Conservation (phyloP, 2,329 filamentous ascomycete genomes). For the Blumeria graminis region DNA sequence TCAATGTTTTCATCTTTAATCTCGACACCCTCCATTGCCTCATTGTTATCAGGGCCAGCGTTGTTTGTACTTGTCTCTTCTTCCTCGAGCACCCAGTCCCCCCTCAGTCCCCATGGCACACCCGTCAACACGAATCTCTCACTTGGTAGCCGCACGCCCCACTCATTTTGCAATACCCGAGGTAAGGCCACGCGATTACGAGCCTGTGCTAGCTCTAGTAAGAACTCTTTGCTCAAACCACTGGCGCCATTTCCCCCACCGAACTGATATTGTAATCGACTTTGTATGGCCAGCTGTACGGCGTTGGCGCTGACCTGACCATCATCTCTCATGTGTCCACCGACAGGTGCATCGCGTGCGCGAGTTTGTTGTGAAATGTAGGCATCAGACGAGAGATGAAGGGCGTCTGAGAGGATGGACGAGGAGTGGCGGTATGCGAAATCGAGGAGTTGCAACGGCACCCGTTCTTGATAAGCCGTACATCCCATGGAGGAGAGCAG, state of each 20-base stretch:
- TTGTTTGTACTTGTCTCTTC: constrained; percentile 39
- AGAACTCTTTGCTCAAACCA: constrained; percentile 46
- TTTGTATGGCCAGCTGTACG: constrained; percentile 47
- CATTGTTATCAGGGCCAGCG: not conserved
- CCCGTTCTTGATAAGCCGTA: constrained; percentile 56
- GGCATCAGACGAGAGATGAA: constrained; percentile 44
- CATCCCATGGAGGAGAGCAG: constrained; percentile 60
- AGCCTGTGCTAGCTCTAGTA: constrained; percentile 49
- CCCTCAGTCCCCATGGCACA: constrained; percentile 36
- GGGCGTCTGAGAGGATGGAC: constrained; percentile 42
- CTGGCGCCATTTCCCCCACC: constrained; percentile 25
- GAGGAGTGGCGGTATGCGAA: constrained; percentile 68
- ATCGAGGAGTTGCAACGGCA: constrained; percentile 62
- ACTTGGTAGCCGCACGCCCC: constrained; percentile 40
- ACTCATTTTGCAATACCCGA: constrained; percentile 36
- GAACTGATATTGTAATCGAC: constrained; percentile 45
- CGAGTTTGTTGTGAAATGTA: constrained; percentile 24
- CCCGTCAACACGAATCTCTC: constrained; percentile 46
- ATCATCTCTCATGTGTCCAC: constrained; percentile 13
- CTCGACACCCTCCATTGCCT: not conserved
- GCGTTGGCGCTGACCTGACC: constrained; percentile 34
- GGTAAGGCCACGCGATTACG: constrained; percentile 43
- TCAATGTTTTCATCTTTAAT: not conserved
- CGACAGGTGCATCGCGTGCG: constrained; percentile 14
- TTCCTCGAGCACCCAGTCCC: constrained; percentile 21